Conservation (phyloP, 2,329 filamentous ascomycete species). For the Fusarium guadeloupense region DNA sequence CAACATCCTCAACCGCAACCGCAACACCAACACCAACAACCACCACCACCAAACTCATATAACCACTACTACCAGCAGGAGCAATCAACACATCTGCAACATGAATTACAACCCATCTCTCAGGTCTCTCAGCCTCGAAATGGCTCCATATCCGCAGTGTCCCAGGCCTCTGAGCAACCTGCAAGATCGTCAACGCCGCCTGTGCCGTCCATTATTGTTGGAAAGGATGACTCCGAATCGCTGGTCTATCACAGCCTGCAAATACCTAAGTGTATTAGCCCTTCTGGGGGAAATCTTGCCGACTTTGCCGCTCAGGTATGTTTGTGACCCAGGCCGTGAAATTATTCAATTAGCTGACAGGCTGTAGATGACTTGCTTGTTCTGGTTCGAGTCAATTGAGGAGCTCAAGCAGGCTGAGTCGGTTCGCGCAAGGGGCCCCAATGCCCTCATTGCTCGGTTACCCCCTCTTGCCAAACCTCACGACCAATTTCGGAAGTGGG, state of each 20-base stretch:
- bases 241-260: constrained; percentile 70
- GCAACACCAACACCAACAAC: constrained; percentile 25
- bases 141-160: constrained; percentile 29
- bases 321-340: constrained; percentile 3
- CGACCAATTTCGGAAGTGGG: constrained; percentile 90
- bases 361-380: constrained; percentile 88
- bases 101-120: constrained; percentile 22
- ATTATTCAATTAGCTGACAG: constrained; percentile 22
- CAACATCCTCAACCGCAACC: constrained; percentile 35
- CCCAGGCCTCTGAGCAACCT: constrained; percentile 44
- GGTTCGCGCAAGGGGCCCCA: constrained; percentile 54
- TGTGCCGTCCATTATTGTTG: constrained; percentile 41
- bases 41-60: constrained; percentile 17
- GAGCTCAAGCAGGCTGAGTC: constrained; percentile 79
- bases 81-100: constrained; percentile 11
- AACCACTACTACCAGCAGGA: constrained; percentile 29
- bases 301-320: constrained; percentile 85
- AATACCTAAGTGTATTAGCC: constrained; percentile 79
- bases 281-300: constrained; percentile 77
- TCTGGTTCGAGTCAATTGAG: constrained; percentile 95
- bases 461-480: constrained; percentile 78
- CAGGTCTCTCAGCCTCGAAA: constrained; percentile 26
- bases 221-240: constrained; percentile 52
- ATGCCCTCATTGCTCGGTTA: constrained; percentile 61
- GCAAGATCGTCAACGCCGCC: constrained; percentile 52